Percentiles rank a stretch among this genome's conserved stretches.
Evolutionary conservation across 768 basidiomycete species (phyloP).

Genomic region (Pilatotrama ljubarskyi): DNA sequence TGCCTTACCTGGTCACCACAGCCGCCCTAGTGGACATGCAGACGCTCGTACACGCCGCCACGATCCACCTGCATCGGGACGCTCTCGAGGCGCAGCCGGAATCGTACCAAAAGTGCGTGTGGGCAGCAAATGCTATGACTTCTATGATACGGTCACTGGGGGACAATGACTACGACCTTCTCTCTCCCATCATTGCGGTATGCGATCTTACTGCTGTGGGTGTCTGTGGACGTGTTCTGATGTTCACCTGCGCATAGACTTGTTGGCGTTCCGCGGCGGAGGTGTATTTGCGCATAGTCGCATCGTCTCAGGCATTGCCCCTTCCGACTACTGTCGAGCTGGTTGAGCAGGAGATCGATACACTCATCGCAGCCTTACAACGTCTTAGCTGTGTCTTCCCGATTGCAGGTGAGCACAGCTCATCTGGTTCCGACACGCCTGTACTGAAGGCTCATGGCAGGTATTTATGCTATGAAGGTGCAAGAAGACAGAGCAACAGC

Average conservation of each 20-base stretch:
- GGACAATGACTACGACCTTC: constrained; percentile 51
- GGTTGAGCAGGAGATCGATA: constrained; percentile 36
- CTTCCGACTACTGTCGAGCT: constrained; percentile 23
- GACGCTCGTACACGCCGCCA: constrained; percentile 49
- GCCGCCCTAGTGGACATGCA: constrained; percentile 49
- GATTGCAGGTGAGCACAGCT: constrained; percentile 34
- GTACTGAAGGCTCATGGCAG: neutral
- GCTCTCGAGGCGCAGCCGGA: constrained; percentile 33
- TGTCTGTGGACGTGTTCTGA: neutral
- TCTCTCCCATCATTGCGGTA: constrained; percentile 57
- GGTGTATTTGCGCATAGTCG: constrained; percentile 38
- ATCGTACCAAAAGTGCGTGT: constrained; percentile 41
- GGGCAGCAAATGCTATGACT: constrained; percentile 45
- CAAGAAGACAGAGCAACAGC: constrained; percentile 10
- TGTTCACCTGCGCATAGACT: constrained; percentile 29
- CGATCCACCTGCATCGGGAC: constrained; percentile 51
- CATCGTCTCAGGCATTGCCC: constrained; percentile 22
- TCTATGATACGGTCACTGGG: constrained; percentile 47
- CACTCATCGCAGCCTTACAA: constrained; percentile 37
- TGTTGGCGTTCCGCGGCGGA: constrained; percentile 44
- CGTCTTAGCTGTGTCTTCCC: constrained; percentile 38
- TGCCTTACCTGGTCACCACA: constrained; percentile 20
- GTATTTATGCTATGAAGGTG: constrained; percentile 15
- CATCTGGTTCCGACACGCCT: neutral
- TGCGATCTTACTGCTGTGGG: constrained; percentile 27